Conservation (phyloP, 1,139 yeast genomes). For the Trichomonascaceae sp. region DNA sequence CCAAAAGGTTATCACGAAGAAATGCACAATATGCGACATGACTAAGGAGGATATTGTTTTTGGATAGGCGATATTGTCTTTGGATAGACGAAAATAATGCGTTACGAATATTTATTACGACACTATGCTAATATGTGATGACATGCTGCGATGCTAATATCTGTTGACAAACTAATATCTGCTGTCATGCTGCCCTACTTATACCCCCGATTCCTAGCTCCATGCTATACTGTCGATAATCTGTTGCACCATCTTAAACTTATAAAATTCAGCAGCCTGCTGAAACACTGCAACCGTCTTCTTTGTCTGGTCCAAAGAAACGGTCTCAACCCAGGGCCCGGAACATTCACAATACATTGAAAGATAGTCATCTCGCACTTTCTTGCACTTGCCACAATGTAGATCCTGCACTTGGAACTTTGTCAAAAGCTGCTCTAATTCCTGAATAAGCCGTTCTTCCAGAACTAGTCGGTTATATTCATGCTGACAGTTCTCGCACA, state of each 20-base stretch:
- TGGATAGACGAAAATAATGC: not conserved
- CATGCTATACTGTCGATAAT: constrained; percentile 6
- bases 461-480: constrained; percentile 60
- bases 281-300: constrained; percentile 45
- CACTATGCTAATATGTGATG: not conserved
- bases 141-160: not conserved
- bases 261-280: constrained; percentile 57
- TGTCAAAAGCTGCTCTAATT: constrained; percentile 50
- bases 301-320: constrained; percentile 42
- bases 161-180: not conserved
- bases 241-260: constrained; percentile 52
- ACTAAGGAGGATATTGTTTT: constrained; percentile 66
- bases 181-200: no score
- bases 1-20: constrained; percentile 44
- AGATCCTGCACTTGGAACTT: constrained; percentile 73
- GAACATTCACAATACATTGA: constrained; percentile 80
- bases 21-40: constrained; percentile 81
- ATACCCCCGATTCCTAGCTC: not conserved
- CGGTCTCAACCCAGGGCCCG: constrained; percentile 70
- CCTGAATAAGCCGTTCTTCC: constrained; percentile 73
- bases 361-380: constrained; percentile 62
- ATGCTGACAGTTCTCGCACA: constrained; percentile 62
- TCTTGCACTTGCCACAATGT: constrained; percentile 70
- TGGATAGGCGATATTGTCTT: constrained; percentile 16
- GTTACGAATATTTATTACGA: constrained; percentile 7